Base-by-base conservation (phyloP, 2,329 filamentous ascomycete genomes). In the Paracoccidioides lutzii region DNA sequence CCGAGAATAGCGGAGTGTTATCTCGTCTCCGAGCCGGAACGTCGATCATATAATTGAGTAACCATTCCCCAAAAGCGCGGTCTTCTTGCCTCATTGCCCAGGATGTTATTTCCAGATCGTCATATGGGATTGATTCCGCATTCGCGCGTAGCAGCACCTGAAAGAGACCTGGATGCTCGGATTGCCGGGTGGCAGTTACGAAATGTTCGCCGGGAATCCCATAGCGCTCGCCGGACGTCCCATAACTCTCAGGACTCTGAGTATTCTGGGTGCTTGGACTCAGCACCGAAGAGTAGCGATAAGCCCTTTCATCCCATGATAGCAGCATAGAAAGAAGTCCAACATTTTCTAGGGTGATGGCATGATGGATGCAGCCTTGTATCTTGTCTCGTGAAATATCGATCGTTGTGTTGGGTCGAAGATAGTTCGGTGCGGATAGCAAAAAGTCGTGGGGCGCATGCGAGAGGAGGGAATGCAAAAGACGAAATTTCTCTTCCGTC, bases 301-400 rank as follows among this genome's bases (percentile, higher is more conserved):
- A 59, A 22, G 60, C 54, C 43, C 62, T 67, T 57, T 71, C 67
- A 52, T 72, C 70, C 5, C 74, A 60, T 52, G 71, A 71, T 15
- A 75, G 64, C 5, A 76, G 63, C 10, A 62, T 63, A 5, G 61
- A 55, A 4, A 75, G 62, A 0, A 68, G 69, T 4, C 57, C 54
- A 2, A 57, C 35, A 38, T 75, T 69, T 9, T 63, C 57, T 5
- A 67, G 62, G 6, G 62, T 35, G 8, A 76, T 67, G 8, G 74
- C 73, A 3, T 63, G 66, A 32, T 65, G 63, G 50, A 76, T 69
- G 7, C 74, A 73, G 33, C 68, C 58, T n/a, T 73, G 69, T 2
- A 73, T 57, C 0, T 64, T 64, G 2, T 62, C 59, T 2, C 63
- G 66, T 3, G 72, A 67, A 7, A 73, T 33, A 6, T 52, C 22